Percentiles rank a stretch among this genome's conserved stretches.
Conservation (phyloP, 805 yeast species). For the Ogataea corticis region DNA sequence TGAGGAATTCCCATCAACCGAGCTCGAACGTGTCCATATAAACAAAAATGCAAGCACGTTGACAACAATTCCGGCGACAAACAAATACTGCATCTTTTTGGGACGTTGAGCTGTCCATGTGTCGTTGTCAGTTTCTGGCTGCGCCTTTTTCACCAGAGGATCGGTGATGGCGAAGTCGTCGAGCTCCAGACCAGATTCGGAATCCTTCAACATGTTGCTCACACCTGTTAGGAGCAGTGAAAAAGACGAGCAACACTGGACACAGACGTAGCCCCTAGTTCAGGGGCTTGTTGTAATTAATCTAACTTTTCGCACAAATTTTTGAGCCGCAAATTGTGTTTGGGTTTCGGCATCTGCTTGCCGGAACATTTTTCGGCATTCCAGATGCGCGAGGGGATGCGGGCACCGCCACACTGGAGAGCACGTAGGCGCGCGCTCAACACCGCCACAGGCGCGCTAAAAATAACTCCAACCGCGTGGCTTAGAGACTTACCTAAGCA, state of each 20-base stretch:
- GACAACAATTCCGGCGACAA: neutral
- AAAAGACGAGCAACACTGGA: too few relatives aligned
- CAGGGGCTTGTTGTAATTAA: neutral
- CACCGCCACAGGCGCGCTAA: too few relatives aligned
- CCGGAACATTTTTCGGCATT: neutral
- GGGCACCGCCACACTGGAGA: neutral
- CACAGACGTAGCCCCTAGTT: neutral
- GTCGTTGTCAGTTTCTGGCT: too few relatives aligned
- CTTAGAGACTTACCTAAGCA: neutral
- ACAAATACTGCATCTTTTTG: neutral
- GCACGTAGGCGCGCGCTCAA: too few relatives aligned
- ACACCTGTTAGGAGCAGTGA: too few relatives aligned
- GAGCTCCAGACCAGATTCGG: too few relatives aligned
- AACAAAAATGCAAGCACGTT: conserved; percentile 2
- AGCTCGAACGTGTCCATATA: neutral
- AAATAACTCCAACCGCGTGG: neutral
- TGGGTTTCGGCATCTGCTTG: neutral
- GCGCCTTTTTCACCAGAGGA: too few relatives aligned
- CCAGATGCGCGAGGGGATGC: neutral
- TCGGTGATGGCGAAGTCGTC: too few relatives aligned
- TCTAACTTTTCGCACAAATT: neutral
- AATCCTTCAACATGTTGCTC: too few relatives aligned
- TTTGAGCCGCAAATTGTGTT: neutral
- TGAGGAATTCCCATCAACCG: neutral
- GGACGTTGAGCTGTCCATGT: too few relatives aligned